These are phyloP conservation scores for Baudoinia panamericana DNA, from an alignment of 495 filamentous ascomycete species.

Conservation along the genomic window DNA sequence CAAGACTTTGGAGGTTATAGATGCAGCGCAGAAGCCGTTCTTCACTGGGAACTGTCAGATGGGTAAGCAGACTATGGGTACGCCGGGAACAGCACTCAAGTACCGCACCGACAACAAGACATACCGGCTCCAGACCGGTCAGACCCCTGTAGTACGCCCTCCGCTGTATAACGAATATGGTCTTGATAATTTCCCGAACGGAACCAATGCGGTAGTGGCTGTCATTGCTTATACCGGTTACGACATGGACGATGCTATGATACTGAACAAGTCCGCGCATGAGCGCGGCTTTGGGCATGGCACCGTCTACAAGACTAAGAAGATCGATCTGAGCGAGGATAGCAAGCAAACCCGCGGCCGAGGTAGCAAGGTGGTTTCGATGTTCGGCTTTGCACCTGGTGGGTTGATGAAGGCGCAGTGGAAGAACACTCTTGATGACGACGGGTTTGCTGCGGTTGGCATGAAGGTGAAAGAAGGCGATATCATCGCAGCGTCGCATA, in stretches of 20 bases:
- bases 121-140: conserved; percentile 88
- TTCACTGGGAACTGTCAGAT: conserved; percentile 58
- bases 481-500: conserved; percentile 76
- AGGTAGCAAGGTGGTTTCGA: conserved; percentile 35
- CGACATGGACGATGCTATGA: conserved; percentile 99
- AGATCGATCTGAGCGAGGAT: conserved; percentile 63
- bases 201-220: conserved; percentile 90
- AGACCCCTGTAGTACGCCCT: conserved; percentile 85
- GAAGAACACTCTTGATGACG: conserved; percentile 60
- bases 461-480: conserved; percentile 63
- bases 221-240: conserved; percentile 98
- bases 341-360: conserved; percentile 15
- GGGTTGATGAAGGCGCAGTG: conserved; percentile 50
- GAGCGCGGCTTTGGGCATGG: conserved; percentile 96
- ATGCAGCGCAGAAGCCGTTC: conserved; percentile 5
- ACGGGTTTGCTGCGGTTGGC: conserved; percentile 74
- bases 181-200: conserved; percentile 96
- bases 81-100: conserved; percentile 70
- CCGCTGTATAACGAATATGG: conserved; percentile 92
- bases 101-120: conserved; percentile 95
- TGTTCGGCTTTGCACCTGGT: conserved; percentile 76
- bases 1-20: neutral
- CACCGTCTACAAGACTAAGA: conserved; percentile 94
- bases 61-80: conserved; percentile 99
- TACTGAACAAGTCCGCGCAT: conserved; percentile 93